Evolutionary conservation across 177 flowering plant species (phyloP).

Genomic region (Vitis hybrid): DNA sequence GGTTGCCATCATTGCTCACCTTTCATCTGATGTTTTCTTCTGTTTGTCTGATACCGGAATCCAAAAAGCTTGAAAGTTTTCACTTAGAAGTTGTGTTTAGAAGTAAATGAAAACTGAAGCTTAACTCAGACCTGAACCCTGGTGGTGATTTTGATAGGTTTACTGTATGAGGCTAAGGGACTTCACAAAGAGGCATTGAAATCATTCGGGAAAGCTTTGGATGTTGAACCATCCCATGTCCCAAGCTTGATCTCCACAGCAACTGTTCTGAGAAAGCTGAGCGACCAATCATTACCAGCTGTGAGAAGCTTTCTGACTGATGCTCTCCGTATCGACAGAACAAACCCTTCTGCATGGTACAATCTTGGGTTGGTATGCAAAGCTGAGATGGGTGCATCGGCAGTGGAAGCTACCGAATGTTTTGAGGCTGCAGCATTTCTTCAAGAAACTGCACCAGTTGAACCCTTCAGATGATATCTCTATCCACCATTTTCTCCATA

Average conservation of each 20-base stretch:
- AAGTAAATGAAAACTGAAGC: neutral
- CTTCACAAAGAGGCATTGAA: slow-evolving; percentile 57
- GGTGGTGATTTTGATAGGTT: slow-evolving; percentile 38
- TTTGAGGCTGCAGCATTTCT: slow-evolving; percentile 79
- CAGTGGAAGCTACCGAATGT: slow-evolving; percentile 68
- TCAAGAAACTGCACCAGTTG: slow-evolving; percentile 84
- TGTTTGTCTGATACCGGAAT: no score
- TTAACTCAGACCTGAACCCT: neutral
- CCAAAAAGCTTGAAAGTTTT: neutral
- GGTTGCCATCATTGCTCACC: no score
- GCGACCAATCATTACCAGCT: slow-evolving; percentile 42
- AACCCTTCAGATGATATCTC: slow-evolving; percentile 68
- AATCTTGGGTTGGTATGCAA: slow-evolving; percentile 72
- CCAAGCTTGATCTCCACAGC: slow-evolving; percentile 80
- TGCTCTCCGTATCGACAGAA: slow-evolving; percentile 73
- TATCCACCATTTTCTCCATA: no score
- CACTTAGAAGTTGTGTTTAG: neutral
- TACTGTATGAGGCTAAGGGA: slow-evolving; percentile 73
- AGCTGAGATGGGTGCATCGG: slow-evolving; percentile 42
- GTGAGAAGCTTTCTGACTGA: slow-evolving; percentile 64
- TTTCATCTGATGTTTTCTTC: no score
- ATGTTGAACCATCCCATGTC: slow-evolving; percentile 66
- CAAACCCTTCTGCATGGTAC: slow-evolving; percentile 77
- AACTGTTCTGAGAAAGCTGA: slow-evolving; percentile 42
- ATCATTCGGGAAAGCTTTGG: slow-evolving; percentile 61